Evolutionary conservation across 306 rosid genomes (phyloP).

Genomic region (Quercus parvula): DNA sequence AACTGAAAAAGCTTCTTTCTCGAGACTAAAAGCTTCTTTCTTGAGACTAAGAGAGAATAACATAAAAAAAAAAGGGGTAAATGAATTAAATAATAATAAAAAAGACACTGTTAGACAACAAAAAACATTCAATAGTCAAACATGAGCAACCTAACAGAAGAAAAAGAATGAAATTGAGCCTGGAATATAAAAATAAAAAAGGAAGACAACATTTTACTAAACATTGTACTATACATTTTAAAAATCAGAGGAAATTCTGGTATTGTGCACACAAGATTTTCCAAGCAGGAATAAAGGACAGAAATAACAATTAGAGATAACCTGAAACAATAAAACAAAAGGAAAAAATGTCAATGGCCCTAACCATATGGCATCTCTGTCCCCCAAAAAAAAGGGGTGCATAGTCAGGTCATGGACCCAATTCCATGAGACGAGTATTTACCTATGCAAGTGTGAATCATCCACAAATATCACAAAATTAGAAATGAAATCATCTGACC

Average conservation of each 20-base stretch:
- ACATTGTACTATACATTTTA: neutral
- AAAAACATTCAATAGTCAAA: neutral
- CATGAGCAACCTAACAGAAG: neutral
- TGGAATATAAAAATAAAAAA: neutral
- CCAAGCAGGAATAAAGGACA: neutral
- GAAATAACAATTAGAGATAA: neutral
- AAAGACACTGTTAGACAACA: neutral
- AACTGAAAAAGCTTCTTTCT: slow-evolving; percentile 56
- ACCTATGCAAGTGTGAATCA: neutral
- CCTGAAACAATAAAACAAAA: neutral
- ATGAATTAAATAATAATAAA: neutral
- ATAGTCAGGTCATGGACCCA: neutral
- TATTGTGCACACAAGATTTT: neutral
- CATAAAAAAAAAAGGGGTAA: slow-evolving; percentile 13
- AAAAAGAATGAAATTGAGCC: neutral
- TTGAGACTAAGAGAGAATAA: slow-evolving; percentile 44
- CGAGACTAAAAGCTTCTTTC: slow-evolving; percentile 67
- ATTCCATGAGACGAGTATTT: neutral
- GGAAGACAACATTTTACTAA: neutral
- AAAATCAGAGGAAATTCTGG: neutral
- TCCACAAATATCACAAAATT: neutral
- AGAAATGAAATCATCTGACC: neutral
- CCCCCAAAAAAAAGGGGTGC: neutral
- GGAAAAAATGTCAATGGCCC: neutral
- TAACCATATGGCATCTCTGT: neutral